Base-by-base conservation (phyloP, 495 filamentous ascomycete genomes). In the Aspergillus biplanus region DNA sequence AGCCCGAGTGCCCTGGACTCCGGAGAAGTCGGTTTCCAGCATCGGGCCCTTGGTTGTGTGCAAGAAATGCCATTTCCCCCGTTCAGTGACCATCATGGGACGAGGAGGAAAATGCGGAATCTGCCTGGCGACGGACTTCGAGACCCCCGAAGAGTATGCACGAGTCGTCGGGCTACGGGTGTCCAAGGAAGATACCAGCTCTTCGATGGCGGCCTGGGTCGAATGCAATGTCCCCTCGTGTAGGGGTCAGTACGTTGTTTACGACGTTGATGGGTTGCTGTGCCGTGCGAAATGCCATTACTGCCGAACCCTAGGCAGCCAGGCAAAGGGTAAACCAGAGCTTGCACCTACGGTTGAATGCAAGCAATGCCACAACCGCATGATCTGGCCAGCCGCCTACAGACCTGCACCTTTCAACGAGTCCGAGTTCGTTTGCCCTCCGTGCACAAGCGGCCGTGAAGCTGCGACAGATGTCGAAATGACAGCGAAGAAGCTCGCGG, bases 201-300 rank as follows among this genome's bases (percentile, higher is more conserved):
- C 71, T 66, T n/a, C 50, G 44, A 35, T 59, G 1, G 74, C 69
- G 5, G 66, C 67, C 1, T 82, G 80, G 80, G 74, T 78, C 2
- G 79, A 82, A 59, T 83, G 80, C 64, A 62, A 54, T 27, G 58
- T 72, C 42, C 53, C 52, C 0, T 62, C 67, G 31, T 83, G 80
- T 65, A 67, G 78, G 4, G 79, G 73, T 1, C 80, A 83, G 65
- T 83, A 82, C 63, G 71, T 81, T 7, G 74, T 82, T 27, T 83
- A 82, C 65, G 55, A 73, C 56, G 50, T 65, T 2, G 69, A 76
- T 12, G 61, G 60, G 13, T 67, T 81, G 39, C 71, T 71, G 9
- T 74, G 78, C 15, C 72, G 73, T 6, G 63, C 80, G 15, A 82
- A 83, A 61, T 82, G 80, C 62, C 67, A 77, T 62, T 82, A 78